These are phyloP conservation scores for Acorus gramineus DNA, from an alignment of 106 monocot species.

Conservation along the genomic window DNA sequence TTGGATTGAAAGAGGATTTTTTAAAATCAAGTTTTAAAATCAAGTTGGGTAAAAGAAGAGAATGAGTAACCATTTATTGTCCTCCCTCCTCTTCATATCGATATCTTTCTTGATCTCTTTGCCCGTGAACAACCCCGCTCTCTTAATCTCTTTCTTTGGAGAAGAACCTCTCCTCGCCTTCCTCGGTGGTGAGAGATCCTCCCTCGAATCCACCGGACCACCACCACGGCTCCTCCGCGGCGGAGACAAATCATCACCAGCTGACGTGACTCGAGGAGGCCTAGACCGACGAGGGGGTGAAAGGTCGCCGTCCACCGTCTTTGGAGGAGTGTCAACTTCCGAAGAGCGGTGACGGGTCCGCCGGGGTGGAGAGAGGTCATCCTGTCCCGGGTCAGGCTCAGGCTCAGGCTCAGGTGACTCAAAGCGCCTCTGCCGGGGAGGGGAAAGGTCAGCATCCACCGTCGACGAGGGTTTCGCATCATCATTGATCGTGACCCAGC, in stretches of 20 bases:
- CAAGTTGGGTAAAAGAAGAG: too few relatives aligned
- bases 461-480: not conserved
- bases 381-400: not conserved
- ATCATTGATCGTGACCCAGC: slow-evolving; percentile 55
- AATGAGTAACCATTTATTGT: slow-evolving; percentile 23
- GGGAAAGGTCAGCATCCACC: slow-evolving; percentile 13
- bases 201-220: not conserved
- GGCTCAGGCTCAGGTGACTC: slow-evolving; percentile 51
- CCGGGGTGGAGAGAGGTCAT: slow-evolving; percentile 6
- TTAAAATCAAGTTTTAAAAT: too few relatives aligned
- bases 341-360: not conserved
- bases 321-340: not conserved
- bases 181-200: slow-evolving; percentile 11
- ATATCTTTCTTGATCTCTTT: slow-evolving; percentile 43
- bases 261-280: too few relatives aligned
- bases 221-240: slow-evolving; percentile 15
- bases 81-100: slow-evolving; percentile 46
- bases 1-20: too few relatives aligned
- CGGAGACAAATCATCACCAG: slow-evolving; percentile 1
- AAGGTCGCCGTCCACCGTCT: slow-evolving; percentile 9
- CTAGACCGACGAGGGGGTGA: not conserved
- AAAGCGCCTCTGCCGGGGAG: slow-evolving; percentile 11
- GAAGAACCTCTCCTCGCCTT: slow-evolving; percentile 14
- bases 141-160: slow-evolving; percentile 16
- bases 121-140: slow-evolving; percentile 37